Percentiles rank a stretch among this genome's conserved stretches.
phyloP scores from a whole-genome alignment of 495 filamentous ascomycete species.

The Penicillium psychrofluorescens region DNA sequence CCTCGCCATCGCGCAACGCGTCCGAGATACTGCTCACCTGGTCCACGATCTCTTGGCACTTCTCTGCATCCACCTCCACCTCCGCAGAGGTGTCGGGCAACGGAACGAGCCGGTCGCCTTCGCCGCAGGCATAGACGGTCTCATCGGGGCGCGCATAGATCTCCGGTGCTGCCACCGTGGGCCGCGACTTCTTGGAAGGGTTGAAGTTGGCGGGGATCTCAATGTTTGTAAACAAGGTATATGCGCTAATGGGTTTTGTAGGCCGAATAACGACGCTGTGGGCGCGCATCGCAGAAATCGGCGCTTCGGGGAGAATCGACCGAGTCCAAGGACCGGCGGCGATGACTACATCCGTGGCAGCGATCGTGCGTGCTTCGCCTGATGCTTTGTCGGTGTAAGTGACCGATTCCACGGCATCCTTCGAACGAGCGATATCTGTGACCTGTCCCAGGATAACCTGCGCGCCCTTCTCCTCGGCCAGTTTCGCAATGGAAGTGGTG shows the following conservation, averaged over 20 bases:
- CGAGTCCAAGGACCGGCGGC: slow-evolving; percentile 89
- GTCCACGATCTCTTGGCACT: slow-evolving; percentile 84
- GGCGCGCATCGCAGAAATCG: slow-evolving; percentile 74
- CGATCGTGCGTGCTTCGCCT: slow-evolving; percentile 48
- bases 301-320: slow-evolving; percentile 62
- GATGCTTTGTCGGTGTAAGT: slow-evolving; percentile 66
- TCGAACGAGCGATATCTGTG: slow-evolving; percentile 50
- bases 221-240: slow-evolving; percentile 89
- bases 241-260: slow-evolving; percentile 67
- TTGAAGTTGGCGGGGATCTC: slow-evolving; percentile 58
- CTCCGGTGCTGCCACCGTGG: slow-evolving; percentile 69
- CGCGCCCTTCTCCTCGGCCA: slow-evolving; percentile 70
- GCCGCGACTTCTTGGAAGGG: slow-evolving; percentile 41
- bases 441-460: slow-evolving; percentile 64
- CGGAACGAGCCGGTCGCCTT: slow-evolving; percentile 70
- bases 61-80: slow-evolving; percentile 65
- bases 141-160: slow-evolving; percentile 86
- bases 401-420: slow-evolving; percentile 53
- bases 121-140: slow-evolving; percentile 90
- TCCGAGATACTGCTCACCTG: slow-evolving; percentile 74
- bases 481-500: slow-evolving; percentile 75
- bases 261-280: slow-evolving; percentile 85
- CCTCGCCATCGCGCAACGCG: slow-evolving; percentile 64
- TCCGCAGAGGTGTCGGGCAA: slow-evolving; percentile 70
- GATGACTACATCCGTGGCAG: slow-evolving; percentile 75